Evolutionary conservation across 306 rosid genomes (phyloP), one percentile per base, ranked within the genome.

Genomic region (Dalbergia cultrata): DNA sequence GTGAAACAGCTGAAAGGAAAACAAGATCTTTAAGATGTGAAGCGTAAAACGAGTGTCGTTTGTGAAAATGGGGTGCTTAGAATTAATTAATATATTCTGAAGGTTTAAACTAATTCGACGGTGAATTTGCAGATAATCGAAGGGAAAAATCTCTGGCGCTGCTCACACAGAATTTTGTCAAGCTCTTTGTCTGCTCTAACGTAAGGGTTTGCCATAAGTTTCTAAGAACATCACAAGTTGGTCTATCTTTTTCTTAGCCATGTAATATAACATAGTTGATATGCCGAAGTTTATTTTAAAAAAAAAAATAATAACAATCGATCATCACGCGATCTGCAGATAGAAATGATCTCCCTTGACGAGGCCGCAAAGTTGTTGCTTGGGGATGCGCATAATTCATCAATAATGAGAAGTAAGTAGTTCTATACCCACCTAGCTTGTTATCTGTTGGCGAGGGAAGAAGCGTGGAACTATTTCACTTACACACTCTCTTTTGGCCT

Each of bases 81-180:
- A 54, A 17, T 54, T 17, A 54, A 14, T 22, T 13, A 37, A 17
- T 43, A 54, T 21, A 19, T 70, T 31, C 44, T 75, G 58, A 45
- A 52, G 62, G 44, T 26, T 84, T 52, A 78, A 21, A n/a, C 3
- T 34, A 58, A 13, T 74, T 67, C 44, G 47, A 4, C 22, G 33
- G 14, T 18, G 57, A 3, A 45, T 81, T 78, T 59, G 73, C 97
- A 95, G 98, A 95, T 50, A 87, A 86, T 70, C 83, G 92, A 79
- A 85, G 97, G 86, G 99, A 95, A 83, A 95, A 95, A 72, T 95
- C 99, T 18, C 72, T 95, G 72, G 93, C 98, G 1, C 89, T 95
- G 77, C 94, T 95, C 43, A 91, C 99, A 9, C 97, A 91, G 82
- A 95, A 95, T 87, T 93, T 95, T 75, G 92, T 95, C 80, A 95